Evolutionary conservation across 148 eudicot species (phyloP), one percentile per base, ranked within the genome.

Genomic region (Nepenthes gracilis): DNA sequence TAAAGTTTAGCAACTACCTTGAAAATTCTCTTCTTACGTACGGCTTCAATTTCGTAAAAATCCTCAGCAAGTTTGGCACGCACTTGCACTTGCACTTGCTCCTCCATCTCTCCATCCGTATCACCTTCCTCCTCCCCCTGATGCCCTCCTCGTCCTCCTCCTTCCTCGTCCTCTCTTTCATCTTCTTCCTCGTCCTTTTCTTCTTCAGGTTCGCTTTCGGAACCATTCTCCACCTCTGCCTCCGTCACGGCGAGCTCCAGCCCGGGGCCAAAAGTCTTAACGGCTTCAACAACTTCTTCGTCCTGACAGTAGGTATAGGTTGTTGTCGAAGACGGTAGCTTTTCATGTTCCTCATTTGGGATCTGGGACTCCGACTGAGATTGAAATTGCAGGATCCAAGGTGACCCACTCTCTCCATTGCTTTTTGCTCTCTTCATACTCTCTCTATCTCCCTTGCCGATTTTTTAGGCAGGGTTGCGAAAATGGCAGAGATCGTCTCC

Each of bases 41-140:
- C 84, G 33, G 85, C 72, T 67, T 93, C 98, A 33, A 93, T 83
- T 67, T 84, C 95, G 56, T 70, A 93, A 58, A 72, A 93, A 2
- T 95, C 98, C 2, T 93, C 91, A 35, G 88, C 96, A 40, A 93
- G 85, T 66, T 88, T 86, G 35, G 76, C 63, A 43, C 79, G 64
- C 54, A 55, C 72, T n/a, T 50, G 66, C 49, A 68, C 54, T 50
- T 54, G 67, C 57, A 43, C 53, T 45, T 55, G 60, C 60, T 1
- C 62, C 10, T 1, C 65, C 48, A 48, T 57, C 34, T 58, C 72
- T 47, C 58, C 83, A 6, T 60, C 64, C 6, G 47, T 63, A 35
- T 63, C 74, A 2, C 60, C 70, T 4, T 61, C 69, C 69, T 1
- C 45, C 61, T 5, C 43, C 38, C n/a, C 59, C 74, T 23, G 55